A percentile compares a stretch with the other conserved stretches of the same genome.
Conservation (phyloP, 2,329 filamentous ascomycete genomes). For the Ophiocordyceps sinensis region DNA sequence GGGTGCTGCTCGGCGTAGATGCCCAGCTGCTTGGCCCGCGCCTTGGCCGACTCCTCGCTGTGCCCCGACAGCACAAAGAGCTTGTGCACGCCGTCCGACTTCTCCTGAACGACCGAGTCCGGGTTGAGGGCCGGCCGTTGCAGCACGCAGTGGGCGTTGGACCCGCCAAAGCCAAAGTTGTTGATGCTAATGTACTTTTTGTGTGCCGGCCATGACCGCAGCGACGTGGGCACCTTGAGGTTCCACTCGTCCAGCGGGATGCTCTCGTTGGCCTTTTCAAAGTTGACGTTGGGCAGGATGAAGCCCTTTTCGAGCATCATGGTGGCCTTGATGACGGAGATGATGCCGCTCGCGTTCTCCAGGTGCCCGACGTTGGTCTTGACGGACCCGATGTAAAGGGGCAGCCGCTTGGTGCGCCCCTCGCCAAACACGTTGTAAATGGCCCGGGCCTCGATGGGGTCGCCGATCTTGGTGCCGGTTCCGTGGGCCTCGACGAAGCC, state of each 20-base stretch:
- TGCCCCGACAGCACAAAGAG: slow-evolving; percentile 28
- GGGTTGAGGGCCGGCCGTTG: slow-evolving; percentile 7
- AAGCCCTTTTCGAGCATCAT: slow-evolving; percentile 35
- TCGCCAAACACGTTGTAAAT: slow-evolving; percentile 28
- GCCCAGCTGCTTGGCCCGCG: slow-evolving; percentile 16
- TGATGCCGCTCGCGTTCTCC: slow-evolving; percentile 35
- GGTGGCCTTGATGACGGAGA: slow-evolving; percentile 35
- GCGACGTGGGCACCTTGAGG: slow-evolving; percentile 26
- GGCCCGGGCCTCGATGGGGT: slow-evolving; percentile 38
- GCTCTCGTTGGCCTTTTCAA: slow-evolving; percentile 31
- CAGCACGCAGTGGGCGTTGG: slow-evolving; percentile 29
- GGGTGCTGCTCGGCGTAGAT: slow-evolving; percentile 26
- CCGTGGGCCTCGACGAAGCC: slow-evolving; percentile 36
- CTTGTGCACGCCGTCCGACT: slow-evolving; percentile 10
- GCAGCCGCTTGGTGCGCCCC: slow-evolving; percentile 23
- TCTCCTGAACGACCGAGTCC: slow-evolving; percentile 3
- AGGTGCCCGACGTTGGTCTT: slow-evolving; percentile 38
- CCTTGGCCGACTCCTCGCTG: slow-evolving; percentile 18
- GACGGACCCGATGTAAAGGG: slow-evolving; percentile 31
- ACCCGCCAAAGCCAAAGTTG: slow-evolving; percentile 31
- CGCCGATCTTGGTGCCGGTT: slow-evolving; percentile 40
- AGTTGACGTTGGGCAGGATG: slow-evolving; percentile 34
- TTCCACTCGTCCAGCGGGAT: slow-evolving; percentile 36
- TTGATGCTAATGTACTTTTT: slow-evolving; percentile 37
- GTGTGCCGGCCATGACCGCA: slow-evolving; percentile 29